A percentile compares a stretch with the other conserved stretches of the same genome.
phyloP scores from a whole-genome alignment of 768 basidiomycete species.

The Hypholoma sublateritium region DNA sequence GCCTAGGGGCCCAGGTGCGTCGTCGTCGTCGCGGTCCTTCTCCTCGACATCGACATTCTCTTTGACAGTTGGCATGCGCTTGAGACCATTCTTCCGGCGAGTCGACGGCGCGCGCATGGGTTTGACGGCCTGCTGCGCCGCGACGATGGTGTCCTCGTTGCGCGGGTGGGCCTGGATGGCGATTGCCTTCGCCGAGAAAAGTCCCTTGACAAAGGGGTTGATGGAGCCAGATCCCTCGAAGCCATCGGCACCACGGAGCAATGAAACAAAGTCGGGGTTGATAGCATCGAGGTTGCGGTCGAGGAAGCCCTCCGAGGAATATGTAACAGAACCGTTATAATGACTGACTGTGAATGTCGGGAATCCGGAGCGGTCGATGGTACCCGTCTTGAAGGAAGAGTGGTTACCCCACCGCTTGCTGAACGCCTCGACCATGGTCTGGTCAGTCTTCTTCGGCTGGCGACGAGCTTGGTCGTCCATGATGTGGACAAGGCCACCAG shows the following conservation, averaged over 20 bases:
- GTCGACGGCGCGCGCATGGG: conserved; percentile 94
- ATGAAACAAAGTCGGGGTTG: conserved; percentile 89
- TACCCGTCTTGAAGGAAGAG: conserved; percentile 83
- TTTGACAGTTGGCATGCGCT: conserved; percentile 55
- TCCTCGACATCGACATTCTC: conserved; percentile 47
- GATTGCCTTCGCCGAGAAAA: conserved; percentile 88
- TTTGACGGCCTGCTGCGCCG: conserved; percentile 90
- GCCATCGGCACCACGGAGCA: conserved; percentile 74
- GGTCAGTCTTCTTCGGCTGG: conserved; percentile 86
- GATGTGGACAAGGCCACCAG: conserved; percentile 93
- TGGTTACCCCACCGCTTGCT: conserved; percentile 94
- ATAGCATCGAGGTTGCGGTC: conserved; percentile 86
- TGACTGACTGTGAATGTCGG: conserved; percentile 92
- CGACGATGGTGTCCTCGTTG: conserved; percentile 93
- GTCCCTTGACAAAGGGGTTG: conserved; percentile 88
- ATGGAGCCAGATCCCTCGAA: conserved; percentile 75
- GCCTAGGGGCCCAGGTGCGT: conserved; percentile 36
- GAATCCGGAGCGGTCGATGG: conserved; percentile 72
- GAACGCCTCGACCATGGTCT: conserved; percentile 94
- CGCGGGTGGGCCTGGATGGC: conserved; percentile 90
- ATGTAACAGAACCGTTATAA: conserved; percentile 88
- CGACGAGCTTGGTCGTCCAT: conserved; percentile 95
- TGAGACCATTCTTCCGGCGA: conserved; percentile 73
- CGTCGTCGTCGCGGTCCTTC: conserved; percentile 53
- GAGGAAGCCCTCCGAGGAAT: conserved; percentile 88